Evolutionary conservation across 23 red algal species (phyloP), one percentile per base, ranked within the genome.

Genomic region (Cyanidiococcus yangmingshanensis): DNA sequence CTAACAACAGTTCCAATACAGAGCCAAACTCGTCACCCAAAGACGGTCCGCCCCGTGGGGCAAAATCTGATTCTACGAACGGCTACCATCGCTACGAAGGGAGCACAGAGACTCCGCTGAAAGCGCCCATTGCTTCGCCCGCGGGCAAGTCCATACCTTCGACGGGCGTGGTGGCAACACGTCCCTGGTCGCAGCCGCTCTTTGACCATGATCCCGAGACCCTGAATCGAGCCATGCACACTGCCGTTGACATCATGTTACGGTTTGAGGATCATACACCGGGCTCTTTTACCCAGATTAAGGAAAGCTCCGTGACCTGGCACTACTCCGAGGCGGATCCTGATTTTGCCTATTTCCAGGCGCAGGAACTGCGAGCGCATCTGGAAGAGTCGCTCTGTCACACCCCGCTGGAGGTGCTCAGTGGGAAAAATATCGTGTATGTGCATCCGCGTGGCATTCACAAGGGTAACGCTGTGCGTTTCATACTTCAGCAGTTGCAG

Each of bases 291-390:
- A 40, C 89, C 29, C 85, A 82, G 7, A 78, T 68, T 35, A 90
- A 96, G 63, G 87, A 90, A 76, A 80, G 68, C n/a, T 88, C 86
- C 3, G 68, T 85, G 15, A 88, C 83, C 37, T 96, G 92, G 92
- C 84, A 87, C 79, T 96, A 87, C 80, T 57, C 86, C 18, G 87
- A 90, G 37, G 92, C 92, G 21, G 92, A 96, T 57, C 83, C 87
- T 17, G 79, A 90, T 31, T 96, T 96, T 68, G 82, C 92, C 2
- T 82, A 84, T 76, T 84, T 79, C 35, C 68, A 86, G 38, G 87
- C 87, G 54, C 80, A 90, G 74, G 92, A 96, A 67, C 83, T 87
- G 36, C 77, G 87, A 39, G 86, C 89, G 67, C 87, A 85, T 41
- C 68, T 96, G 35, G 92, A 96, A 67, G 87, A 96, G 68, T 78